Conservation (phyloP, 305 asterid species). For the Plantago coronopus region DNA sequence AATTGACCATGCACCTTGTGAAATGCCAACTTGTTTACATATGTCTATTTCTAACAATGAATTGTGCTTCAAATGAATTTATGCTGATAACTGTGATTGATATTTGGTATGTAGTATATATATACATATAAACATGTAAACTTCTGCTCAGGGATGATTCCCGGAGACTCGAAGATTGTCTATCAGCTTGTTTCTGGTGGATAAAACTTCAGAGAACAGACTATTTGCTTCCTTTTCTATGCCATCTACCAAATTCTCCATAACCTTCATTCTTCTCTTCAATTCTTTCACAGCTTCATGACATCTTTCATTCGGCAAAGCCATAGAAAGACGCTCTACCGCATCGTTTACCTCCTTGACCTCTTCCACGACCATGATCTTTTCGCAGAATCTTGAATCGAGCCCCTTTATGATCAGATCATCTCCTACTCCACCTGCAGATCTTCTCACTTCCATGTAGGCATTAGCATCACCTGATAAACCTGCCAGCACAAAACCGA, state of each 20-base stretch:
- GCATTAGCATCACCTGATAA: slow-evolving; percentile 37
- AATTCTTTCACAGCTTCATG: slow-evolving; percentile 29
- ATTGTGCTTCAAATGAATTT: too few relatives aligned
- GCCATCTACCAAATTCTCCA: slow-evolving; percentile 34
- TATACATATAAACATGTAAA: slow-evolving; percentile 16
- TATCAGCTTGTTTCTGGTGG: slow-evolving; percentile 47
- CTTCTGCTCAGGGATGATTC: slow-evolving; percentile 4
- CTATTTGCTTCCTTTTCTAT: slow-evolving; percentile 38
- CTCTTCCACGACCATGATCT: slow-evolving; percentile 35
- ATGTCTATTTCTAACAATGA: too few relatives aligned
- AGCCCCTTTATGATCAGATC: slow-evolving; percentile 34
- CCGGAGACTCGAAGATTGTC: slow-evolving; percentile 33
- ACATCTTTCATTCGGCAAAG: slow-evolving; percentile 3
- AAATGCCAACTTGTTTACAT: too few relatives aligned
- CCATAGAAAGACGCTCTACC: slow-evolving; percentile 13
- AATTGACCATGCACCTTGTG: too few relatives aligned
- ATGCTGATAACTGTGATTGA: too few relatives aligned
- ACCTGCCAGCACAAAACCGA: slow-evolving; percentile 44
- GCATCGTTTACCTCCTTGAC: slow-evolving; percentile 48
- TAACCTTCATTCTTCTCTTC: slow-evolving; percentile 33
- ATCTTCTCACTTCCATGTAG: slow-evolving; percentile 36
- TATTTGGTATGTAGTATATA: too few relatives aligned
- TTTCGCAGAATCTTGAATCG: slow-evolving; percentile 31
- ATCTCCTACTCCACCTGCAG: slow-evolving; percentile 22
- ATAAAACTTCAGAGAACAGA: slow-evolving; percentile 50